Evolutionary conservation across 768 basidiomycete species (phyloP).

Genomic region (Auricularia auricula-judae): DNA sequence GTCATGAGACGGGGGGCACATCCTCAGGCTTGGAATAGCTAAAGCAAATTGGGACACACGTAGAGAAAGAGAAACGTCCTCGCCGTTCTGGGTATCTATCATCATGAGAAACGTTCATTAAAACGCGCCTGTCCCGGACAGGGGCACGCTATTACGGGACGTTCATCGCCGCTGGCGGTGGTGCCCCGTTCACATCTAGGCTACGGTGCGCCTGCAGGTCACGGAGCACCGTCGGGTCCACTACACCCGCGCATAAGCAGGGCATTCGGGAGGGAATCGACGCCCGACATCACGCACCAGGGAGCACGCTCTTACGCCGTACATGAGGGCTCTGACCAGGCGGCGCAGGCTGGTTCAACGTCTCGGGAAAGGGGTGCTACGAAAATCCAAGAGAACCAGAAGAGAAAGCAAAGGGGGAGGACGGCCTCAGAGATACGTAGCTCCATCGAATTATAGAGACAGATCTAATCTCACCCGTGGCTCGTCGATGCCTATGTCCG

Average conservation of each 20-base stretch:
- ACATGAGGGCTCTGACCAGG: slow-evolving; percentile 64
- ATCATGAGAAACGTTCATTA: not conserved
- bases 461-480: not conserved
- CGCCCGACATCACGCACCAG: slow-evolving; percentile 39
- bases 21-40: too few relatives aligned
- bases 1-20: too few relatives aligned
- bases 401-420: slow-evolving; percentile 4
- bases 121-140: not conserved
- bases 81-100: not conserved
- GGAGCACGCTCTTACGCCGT: slow-evolving; percentile 88
- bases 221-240: slow-evolving; percentile 79
- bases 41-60: too few relatives aligned
- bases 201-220: slow-evolving; percentile 83
- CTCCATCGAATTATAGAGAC: not conserved
- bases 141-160: not conserved
- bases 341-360: slow-evolving; percentile 45
- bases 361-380: slow-evolving; percentile 57
- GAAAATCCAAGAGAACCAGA: slow-evolving; percentile 7
- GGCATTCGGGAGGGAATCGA: not conserved
- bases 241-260: slow-evolving; percentile 24
- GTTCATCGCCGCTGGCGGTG: not conserved
- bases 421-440: slow-evolving; percentile 11
- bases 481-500: slow-evolving; percentile 80
- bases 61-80: too few relatives aligned
- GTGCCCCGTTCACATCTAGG: slow-evolving; percentile 38